Base-by-base conservation (phyloP, 2,329 filamentous ascomycete species). In the Fonsecaea nubica region DNA sequence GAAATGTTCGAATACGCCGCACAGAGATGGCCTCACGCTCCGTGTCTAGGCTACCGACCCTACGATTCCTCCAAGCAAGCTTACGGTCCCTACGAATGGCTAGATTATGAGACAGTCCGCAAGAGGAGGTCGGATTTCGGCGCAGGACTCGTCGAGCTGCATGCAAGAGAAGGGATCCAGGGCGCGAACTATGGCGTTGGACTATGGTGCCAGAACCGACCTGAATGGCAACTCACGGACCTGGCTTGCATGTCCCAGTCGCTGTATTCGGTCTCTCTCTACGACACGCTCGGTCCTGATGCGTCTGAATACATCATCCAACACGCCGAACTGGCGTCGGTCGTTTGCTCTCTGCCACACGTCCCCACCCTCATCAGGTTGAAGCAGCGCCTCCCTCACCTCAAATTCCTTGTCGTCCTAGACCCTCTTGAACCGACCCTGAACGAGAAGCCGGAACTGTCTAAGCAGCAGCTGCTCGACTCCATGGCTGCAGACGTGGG, bases 281-380 rank as follows among this genome's bases (percentile, higher is more conserved):
- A 99, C 82, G 95, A 98, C 79, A 97, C 94, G 12, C 87, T 99
- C 4, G 94, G 94, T 9, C 90, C 94, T 12, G 92, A 97, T 72
- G 88, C 93, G 2, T 93, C 92, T 64, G 93, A 98, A 80, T 98
- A 92, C 81, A 97, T 99, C 79, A 90, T 98, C 81, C 96, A 96
- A 79, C 94, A 98, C 77, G 88, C 92, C 62, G 85, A 89, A 69
- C 82, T 98, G 64, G 79, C 84, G 65, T 92, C 89, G 74, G 87
- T 98, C 45, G 88, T 90, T 69, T 89, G 91, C 65, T 93, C 91
- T 33, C 82, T 97, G 54, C 87, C 88, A 52, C 93, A 97, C 75
- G 89, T 97, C 61, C 89, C 92, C 1, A 87, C 88, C 15, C 85
- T 97, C 62, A 84, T 97, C 69, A 93, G 93, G 82, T 82, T 97